A percentile compares a stretch with the other conserved stretches of the same genome.
Evolutionary conservation across 306 rosid genomes (phyloP).

Genomic region (Cicer bijugum): DNA sequence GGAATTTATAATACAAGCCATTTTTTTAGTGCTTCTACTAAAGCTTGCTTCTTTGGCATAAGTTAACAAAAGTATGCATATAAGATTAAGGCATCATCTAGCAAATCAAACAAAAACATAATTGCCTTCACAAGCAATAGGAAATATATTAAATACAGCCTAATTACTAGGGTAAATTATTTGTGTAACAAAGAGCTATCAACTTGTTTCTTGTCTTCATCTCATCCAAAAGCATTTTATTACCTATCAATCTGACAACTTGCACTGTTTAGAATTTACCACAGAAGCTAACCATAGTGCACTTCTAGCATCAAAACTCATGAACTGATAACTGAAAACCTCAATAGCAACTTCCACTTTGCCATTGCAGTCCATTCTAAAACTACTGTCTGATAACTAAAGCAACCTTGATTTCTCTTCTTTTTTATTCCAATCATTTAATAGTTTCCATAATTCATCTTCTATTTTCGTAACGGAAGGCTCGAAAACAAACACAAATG

Average conservation of each 20-base stretch:
- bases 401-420: conserved; percentile 13
- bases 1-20: neutral
- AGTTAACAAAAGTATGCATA: conserved; percentile 17
- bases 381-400: conserved; percentile 7
- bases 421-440: neutral
- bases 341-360: neutral
- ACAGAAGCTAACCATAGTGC: neutral
- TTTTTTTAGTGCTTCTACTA: neutral
- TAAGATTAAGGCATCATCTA: neutral
- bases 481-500: neutral
- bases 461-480: neutral
- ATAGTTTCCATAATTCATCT: conserved; percentile 26
- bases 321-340: neutral
- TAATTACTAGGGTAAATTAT: conserved; percentile 19
- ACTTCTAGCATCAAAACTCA: neutral
- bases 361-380: conserved; percentile 17
- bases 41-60: conserved; percentile 8
- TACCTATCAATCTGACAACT: neutral
- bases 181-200: conserved; percentile 6
- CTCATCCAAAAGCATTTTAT: conserved; percentile 16
- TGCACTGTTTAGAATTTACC: neutral
- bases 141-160: conserved; percentile 19
- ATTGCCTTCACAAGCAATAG: conserved; percentile 1
- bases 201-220: conserved; percentile 17
- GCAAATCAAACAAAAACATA: conserved; percentile 10